Conservation (phyloP, 306 rosid genomes). For the Albizia julibrissin region DNA sequence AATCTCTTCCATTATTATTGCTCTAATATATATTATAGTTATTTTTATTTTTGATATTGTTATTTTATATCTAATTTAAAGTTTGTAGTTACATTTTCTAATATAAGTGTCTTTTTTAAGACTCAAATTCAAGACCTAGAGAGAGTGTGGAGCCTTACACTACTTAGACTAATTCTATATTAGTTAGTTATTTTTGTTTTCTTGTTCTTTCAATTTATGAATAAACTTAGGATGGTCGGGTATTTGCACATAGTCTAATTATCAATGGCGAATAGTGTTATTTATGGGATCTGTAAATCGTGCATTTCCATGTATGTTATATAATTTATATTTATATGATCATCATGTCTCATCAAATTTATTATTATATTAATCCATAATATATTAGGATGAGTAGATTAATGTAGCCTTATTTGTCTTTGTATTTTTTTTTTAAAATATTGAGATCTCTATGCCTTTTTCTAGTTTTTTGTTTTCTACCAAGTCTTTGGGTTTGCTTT, state of each 20-base stretch:
- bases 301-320: not conserved
- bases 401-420: too few relatives aligned
- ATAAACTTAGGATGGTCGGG: too few relatives aligned
- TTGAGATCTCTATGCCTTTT: not conserved
- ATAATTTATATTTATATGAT: not conserved
- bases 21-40: too few relatives aligned
- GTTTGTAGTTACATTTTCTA: too few relatives aligned
- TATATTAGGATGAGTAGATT: not conserved
- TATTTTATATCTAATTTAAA: too few relatives aligned
- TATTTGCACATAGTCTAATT: too few relatives aligned
- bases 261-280: not conserved
- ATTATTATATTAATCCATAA: not conserved
- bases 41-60: too few relatives aligned
- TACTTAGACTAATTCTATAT: accelerated
- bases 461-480: not conserved
- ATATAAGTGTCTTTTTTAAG: accelerated
- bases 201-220: too few relatives aligned
- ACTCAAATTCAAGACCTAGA: too few relatives aligned
- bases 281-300: not conserved
- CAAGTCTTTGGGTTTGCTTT: not conserved
- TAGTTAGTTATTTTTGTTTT: too few relatives aligned
- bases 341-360: not conserved
- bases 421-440: too few relatives aligned
- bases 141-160: too few relatives aligned
- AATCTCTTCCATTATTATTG: not conserved